Conservation (phyloP, 78 protist species). For the Acrasis kona region DNA sequence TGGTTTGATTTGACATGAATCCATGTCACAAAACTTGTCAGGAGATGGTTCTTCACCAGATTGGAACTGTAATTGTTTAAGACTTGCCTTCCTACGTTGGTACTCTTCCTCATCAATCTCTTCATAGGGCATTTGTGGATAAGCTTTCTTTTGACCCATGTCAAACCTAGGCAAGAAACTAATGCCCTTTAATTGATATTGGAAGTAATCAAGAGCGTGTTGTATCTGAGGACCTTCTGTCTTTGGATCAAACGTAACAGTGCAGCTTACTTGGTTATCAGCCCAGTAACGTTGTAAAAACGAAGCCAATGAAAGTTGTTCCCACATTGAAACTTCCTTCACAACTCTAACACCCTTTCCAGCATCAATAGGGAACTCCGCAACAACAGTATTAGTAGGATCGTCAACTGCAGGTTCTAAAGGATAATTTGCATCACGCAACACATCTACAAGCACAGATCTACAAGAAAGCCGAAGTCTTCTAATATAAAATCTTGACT, state of each 20-base stretch:
- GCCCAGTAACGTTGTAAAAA: slow-evolving; percentile 82
- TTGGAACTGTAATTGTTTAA: neutral
- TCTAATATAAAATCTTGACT: slow-evolving; percentile 60
- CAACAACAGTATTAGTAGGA: slow-evolving; percentile 26
- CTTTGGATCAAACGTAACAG: slow-evolving; percentile 73
- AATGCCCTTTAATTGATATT: slow-evolving; percentile 77
- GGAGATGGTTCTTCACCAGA: neutral
- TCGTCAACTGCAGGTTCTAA: slow-evolving; percentile 39
- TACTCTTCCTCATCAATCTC: slow-evolving; percentile 14
- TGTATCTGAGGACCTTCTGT: slow-evolving; percentile 59
- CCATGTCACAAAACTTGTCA: neutral
- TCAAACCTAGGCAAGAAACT: slow-evolving; percentile 49
- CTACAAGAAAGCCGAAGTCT: slow-evolving; percentile 48
- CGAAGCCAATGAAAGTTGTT: slow-evolving; percentile 77
- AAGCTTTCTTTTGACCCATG: slow-evolving; percentile 19
- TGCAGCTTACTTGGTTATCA: slow-evolving; percentile 78
- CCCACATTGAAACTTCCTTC: slow-evolving; percentile 72
- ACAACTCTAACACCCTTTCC: slow-evolving; percentile 46
- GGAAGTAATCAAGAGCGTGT: slow-evolving; percentile 69
- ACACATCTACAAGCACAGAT: slow-evolving; percentile 30
- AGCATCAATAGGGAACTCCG: slow-evolving; percentile 72
- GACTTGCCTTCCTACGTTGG: neutral
- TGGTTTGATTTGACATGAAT: no score
- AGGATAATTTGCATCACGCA: slow-evolving; percentile 44
- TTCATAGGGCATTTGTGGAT: slow-evolving; percentile 62